These are phyloP conservation scores for Xerocomus potaroensis DNA, from an alignment of 768 basidiomycete species.

Conservation along the genomic window DNA sequence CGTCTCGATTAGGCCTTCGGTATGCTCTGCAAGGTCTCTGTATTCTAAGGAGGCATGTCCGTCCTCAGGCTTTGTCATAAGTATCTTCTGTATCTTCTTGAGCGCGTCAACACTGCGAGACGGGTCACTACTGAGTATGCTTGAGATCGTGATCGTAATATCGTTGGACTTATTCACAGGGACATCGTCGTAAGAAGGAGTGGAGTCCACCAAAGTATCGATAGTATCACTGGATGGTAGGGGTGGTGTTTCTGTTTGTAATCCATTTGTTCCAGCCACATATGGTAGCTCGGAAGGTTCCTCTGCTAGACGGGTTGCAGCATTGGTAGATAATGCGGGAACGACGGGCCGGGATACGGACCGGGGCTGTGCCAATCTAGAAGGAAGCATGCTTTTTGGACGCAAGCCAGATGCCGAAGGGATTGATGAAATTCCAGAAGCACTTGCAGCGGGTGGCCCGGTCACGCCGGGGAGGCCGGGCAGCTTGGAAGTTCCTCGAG, in stretches of 20 bases:
- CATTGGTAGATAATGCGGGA: conserved; percentile 20
- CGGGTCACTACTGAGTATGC: conserved; percentile 84
- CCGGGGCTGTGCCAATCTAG: conserved; percentile 66
- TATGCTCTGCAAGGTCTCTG: conserved; percentile 72
- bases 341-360: conserved; percentile 34
- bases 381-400: conserved; percentile 69
- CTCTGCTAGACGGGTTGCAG: conserved; percentile 19
- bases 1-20: conserved; percentile 83
- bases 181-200: conserved; percentile 22
- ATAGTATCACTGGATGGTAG: conserved; percentile 21
- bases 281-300: conserved; percentile 32
- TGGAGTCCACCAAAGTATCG: conserved; percentile 34
- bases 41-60: conserved; percentile 68
- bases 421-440: conserved; percentile 30
- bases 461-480: conserved; percentile 27
- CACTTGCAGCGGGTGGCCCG: conserved; percentile 6
- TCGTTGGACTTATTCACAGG: conserved; percentile 39
- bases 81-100: conserved; percentile 87
- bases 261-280: conserved; percentile 17
- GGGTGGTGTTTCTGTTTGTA: conserved; percentile 10
- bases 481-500: conserved; percentile 39
- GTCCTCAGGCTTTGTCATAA: conserved; percentile 70
- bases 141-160: conserved; percentile 80
- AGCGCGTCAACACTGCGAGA: conserved; percentile 86
- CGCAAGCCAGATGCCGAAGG: conserved; percentile 40